phyloP scores from a whole-genome alignment of 768 basidiomycete genomes.

The Phanerochaete carnosa region DNA sequence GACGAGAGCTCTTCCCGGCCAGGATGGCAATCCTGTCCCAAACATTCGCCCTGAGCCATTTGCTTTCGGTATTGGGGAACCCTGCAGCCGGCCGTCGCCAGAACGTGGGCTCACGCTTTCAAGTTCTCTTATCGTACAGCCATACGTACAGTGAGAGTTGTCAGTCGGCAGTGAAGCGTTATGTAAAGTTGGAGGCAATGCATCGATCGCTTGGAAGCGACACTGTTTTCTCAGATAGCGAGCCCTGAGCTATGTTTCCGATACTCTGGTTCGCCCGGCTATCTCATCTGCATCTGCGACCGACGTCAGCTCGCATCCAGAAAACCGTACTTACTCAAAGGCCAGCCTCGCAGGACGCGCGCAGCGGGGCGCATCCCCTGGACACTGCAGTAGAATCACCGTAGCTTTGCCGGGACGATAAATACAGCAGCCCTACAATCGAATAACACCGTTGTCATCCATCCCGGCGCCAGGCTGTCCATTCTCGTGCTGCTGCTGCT shows the following conservation, averaged over 20 bases:
- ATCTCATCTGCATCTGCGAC: background rate
- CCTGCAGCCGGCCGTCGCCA: background rate
- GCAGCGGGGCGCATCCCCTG: no score
- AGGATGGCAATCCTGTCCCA: background rate
- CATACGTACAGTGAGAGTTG: background rate
- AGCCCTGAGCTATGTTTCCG: background rate
- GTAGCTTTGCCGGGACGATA: conserved; percentile 1
- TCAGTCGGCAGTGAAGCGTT: conserved; percentile 1
- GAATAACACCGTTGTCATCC: conserved; percentile 24
- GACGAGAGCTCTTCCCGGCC: background rate
- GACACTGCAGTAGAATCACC: no score
- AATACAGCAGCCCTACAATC: conserved; percentile 18
- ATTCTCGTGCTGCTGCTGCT: background rate
- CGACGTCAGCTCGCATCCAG: background rate
- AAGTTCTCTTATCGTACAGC: no score
- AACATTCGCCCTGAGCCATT: no score
- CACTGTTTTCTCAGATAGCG: no score
- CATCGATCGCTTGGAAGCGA: background rate
- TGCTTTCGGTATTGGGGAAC: background rate
- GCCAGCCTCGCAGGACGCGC: no score
- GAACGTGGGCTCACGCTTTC: background rate
- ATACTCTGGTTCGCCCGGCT: background rate
- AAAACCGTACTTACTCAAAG: background rate
- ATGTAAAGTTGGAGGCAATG: background rate
- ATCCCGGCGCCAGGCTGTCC: conserved; percentile 12